Conservation (phyloP, 1,284 basidiomycete genomes). For the Boletus mariae region DNA sequence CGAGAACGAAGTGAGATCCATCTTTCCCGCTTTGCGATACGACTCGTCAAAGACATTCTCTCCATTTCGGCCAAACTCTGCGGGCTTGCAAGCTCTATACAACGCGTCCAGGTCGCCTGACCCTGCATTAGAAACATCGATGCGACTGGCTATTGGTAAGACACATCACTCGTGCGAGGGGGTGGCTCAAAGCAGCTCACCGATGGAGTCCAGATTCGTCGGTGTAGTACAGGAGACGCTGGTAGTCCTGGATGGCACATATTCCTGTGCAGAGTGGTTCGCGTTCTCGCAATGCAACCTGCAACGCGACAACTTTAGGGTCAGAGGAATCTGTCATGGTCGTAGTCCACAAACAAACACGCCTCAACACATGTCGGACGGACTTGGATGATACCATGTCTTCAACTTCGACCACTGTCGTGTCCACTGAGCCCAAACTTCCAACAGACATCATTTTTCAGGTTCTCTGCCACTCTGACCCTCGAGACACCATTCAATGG, state of each 20-base stretch:
- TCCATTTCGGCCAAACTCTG: constrained; percentile 9
- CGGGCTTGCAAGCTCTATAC: constrained; percentile 12
- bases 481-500: not conserved
- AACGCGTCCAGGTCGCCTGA: constrained; percentile 1
- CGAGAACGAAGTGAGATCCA: constrained; percentile 29
- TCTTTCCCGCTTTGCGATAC: constrained; percentile 36
- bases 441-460: not conserved
- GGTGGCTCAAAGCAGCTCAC: not conserved
- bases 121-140: constrained; percentile 4
- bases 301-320: not conserved
- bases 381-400: too few relatives aligned
- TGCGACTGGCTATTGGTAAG: not conserved
- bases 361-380: too few relatives aligned
- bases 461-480: not conserved
- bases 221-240: constrained; percentile 6
- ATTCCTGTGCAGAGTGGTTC: constrained; percentile 5
- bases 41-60: constrained; percentile 8
- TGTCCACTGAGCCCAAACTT: not conserved
- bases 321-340: too few relatives aligned
- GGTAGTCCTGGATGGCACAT: constrained; percentile 7
- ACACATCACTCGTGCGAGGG: not conserved
- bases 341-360: too few relatives aligned
- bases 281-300: not conserved
- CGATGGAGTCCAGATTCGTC: not conserved
- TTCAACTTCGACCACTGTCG: not conserved